Evolutionary conservation across 2,329 filamentous ascomycete genomes (phyloP), one percentile per base, ranked within the genome.

Genomic region (Tolypocladium tropicale): DNA sequence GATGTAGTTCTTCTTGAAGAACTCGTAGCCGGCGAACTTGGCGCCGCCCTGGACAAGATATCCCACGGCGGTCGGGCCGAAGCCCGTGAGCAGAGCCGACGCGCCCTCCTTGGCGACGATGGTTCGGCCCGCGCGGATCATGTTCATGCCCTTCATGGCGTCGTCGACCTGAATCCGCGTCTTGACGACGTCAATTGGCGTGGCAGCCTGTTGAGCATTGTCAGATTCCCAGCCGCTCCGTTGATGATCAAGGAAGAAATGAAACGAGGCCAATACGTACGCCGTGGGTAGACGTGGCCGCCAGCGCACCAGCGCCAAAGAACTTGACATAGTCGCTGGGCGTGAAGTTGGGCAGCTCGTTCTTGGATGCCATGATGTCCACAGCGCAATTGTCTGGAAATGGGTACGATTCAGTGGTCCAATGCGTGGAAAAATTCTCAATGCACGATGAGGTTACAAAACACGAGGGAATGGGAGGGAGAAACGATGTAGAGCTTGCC

Each of bases 21-120:
- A 89, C 76, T 95, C 90, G 76, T 95, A 95, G 67, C 90, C 90
- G 67, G 89, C 88, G 74, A 95, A 95, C 78, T 95, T 95, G 80
- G 88, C 87, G 64, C 89, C 89, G 69, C 90, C 90, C 76, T 95
- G 90, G 57, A 94, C 85, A 75, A 94, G 88, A 76, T 95, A 95
- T 69, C 90, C 90, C 55, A 90, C 89, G 58, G 86, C 86, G 59
- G 90, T 95, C 60, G 90, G 90, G 59, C 90, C 90, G 73, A 90
- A 87, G 68, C 90, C 90, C 21, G 90, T 94, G 68, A 90, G 79
- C 63, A 95, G 80, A 60, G 89, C 89, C 60, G 85, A 83, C 61
- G 88, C 84, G 69, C 90, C 90, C 75, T 95, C 90, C 62, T 84
- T 86, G 63, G 78, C 78, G 67, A 94, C 81, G 73, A 95, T 90